phyloP scores from a whole-genome alignment of 305 asterid genomes.

The Solanum hybrid region DNA sequence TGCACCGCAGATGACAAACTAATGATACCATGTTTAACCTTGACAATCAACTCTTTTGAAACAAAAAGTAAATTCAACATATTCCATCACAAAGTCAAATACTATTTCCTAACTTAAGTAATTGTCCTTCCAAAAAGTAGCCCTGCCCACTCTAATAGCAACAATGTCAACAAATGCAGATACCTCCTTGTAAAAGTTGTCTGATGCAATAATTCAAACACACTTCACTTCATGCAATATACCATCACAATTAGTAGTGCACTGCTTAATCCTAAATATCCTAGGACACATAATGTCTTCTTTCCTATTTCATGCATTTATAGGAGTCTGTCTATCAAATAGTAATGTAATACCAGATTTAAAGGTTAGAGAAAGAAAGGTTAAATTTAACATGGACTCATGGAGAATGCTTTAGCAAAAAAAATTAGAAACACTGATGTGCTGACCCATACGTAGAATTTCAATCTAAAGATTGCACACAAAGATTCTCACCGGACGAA shows the following conservation, averaged over 20 bases:
- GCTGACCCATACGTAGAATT: background rate
- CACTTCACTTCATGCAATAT: background rate
- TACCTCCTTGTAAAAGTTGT: background rate
- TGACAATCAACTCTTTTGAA: background rate
- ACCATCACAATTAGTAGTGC: background rate
- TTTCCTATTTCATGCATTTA: background rate
- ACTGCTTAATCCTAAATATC: background rate
- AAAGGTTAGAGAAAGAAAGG: background rate
- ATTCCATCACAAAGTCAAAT: background rate
- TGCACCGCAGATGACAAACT: background rate
- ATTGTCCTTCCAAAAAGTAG: background rate
- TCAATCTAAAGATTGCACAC: background rate
- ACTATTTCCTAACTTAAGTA: background rate
- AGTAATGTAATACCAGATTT: background rate
- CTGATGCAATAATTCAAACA: background rate
- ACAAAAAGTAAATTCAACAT: background rate
- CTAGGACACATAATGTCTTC: background rate
- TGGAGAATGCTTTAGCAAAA: background rate
- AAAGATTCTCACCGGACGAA: slow-evolving; percentile 58
- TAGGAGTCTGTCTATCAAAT: background rate
- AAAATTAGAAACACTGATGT: background rate
- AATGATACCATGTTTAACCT: background rate
- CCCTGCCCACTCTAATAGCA: background rate
- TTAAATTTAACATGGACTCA: background rate
- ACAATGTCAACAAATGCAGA: background rate